Conservation (phyloP, 768 basidiomycete species). For the Hemileccinum rubropunctum region DNA sequence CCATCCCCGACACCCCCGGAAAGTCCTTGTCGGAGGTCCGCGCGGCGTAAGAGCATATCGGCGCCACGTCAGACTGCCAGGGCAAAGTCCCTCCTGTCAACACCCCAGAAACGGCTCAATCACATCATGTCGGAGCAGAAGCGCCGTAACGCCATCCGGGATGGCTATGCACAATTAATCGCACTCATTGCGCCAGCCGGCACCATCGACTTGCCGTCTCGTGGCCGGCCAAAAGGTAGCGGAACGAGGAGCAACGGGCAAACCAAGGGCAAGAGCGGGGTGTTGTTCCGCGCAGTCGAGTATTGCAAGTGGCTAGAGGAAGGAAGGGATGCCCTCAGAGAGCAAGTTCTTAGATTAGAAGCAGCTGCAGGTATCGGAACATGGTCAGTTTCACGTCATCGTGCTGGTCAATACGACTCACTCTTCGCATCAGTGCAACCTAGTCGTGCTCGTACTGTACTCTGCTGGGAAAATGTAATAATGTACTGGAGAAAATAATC, state of each 20-base stretch:
- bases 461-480: too few relatives aligned
- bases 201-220: constrained; percentile 68
- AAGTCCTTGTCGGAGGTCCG: constrained; percentile 12
- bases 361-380: constrained; percentile 55
- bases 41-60: constrained; percentile 24
- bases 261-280: constrained; percentile 87
- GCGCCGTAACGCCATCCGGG: constrained; percentile 86
- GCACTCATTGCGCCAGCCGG: constrained; percentile 79
- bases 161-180: constrained; percentile 86
- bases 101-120: constrained; percentile 84
- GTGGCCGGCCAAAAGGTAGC: constrained; percentile 79
- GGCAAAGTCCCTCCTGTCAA: constrained; percentile 68
- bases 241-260: constrained; percentile 61
- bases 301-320: constrained; percentile 87
- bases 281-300: constrained; percentile 82
- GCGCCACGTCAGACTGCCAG: constrained; percentile 32
- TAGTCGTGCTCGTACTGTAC: not conserved
- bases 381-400: constrained; percentile 14
- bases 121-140: constrained; percentile 96
- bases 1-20: constrained; percentile 11
- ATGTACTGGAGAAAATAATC: constrained; percentile 3
- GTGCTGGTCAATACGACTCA: too few relatives aligned
- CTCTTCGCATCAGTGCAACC: too few relatives aligned
- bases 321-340: constrained; percentile 64
- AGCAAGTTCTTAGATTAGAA: constrained; percentile 69